phyloP scores from a whole-genome alignment of 2,329 filamentous ascomycete genomes.

The Fusarium cicatricum region DNA sequence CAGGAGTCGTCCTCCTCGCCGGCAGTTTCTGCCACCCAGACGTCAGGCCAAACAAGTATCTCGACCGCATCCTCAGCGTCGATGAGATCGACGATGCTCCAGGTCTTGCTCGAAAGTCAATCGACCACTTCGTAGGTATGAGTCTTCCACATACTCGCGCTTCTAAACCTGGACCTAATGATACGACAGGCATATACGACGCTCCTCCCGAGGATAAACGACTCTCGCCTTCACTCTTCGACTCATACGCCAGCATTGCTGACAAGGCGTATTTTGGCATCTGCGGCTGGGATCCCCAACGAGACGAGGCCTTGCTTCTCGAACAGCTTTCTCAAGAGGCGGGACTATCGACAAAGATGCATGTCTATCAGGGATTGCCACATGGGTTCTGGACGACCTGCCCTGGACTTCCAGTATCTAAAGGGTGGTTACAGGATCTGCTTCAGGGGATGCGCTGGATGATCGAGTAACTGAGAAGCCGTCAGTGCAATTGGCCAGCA shows the following conservation, averaged over 20 bases:
- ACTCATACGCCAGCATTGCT: constrained; percentile 44
- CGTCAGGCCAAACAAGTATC: constrained; percentile 51
- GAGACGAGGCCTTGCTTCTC: constrained; percentile 59
- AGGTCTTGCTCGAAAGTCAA: constrained; percentile 47
- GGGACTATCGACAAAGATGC: constrained; percentile 48
- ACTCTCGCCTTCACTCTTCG: constrained; percentile 49
- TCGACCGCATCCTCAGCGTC: constrained; percentile 45
- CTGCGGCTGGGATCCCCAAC: constrained; percentile 56
- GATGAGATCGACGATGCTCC: constrained; percentile 49
- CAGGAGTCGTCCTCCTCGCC: constrained; percentile 56
- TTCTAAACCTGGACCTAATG: background rate
- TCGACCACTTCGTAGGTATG: constrained; percentile 46
- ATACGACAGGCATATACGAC: constrained; percentile 32
- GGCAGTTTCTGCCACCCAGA: constrained; percentile 52
- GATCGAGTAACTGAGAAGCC: constrained; percentile 8
- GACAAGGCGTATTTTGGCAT: constrained; percentile 55
- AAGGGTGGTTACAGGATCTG: constrained; percentile 43
- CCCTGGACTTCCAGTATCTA: constrained; percentile 42
- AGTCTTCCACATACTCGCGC: no score
- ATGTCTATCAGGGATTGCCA: constrained; percentile 52
- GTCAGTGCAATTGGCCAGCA: no score
- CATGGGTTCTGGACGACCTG: constrained; percentile 54
- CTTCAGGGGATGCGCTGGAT: constrained; percentile 38
- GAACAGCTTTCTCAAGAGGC: constrained; percentile 48
- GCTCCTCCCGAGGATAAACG: constrained; percentile 48